phyloP scores from a whole-genome alignment of 2,329 filamentous ascomycete genomes.

The Cytospora piceicola region DNA sequence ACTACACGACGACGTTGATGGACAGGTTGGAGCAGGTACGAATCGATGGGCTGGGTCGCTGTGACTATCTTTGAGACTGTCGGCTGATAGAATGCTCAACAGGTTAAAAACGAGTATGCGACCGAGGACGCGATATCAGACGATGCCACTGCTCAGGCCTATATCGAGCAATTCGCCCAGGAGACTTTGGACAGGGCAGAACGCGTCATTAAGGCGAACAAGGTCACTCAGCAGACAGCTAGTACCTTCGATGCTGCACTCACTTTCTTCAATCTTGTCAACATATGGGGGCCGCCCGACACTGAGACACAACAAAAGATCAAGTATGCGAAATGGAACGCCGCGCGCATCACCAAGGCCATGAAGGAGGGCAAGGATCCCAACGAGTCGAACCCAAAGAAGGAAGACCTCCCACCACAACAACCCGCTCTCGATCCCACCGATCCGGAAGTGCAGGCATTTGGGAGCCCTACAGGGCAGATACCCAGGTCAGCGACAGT shows the following conservation, averaged over 20 bases:
- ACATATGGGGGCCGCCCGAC: constrained; percentile 80
- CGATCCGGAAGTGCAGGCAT: constrained; percentile 66
- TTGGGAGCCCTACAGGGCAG: constrained; percentile 41
- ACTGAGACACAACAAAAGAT: constrained; percentile 81
- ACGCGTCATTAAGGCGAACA: constrained; percentile 78
- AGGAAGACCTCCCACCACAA: constrained; percentile 54
- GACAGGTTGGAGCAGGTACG: constrained; percentile 82
- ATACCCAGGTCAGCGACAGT: constrained; percentile 48
- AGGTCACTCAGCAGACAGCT: constrained; percentile 87
- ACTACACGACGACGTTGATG: constrained; percentile 83
- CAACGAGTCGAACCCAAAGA: constrained; percentile 83
- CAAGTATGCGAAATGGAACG: constrained; percentile 97
- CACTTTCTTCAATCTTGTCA: constrained; percentile 86
- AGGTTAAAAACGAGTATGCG: constrained; percentile 73
- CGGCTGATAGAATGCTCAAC: constrained; percentile 26
- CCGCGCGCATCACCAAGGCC: constrained; percentile 85
- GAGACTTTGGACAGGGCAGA: constrained; percentile 87
- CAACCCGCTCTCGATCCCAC: constrained; percentile 59
- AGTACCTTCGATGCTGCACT: constrained; percentile 92
- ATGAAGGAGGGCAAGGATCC: constrained; percentile 90
- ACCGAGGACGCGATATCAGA: constrained; percentile 84
- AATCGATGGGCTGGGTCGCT: background rate
- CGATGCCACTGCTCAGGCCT: constrained; percentile 84
- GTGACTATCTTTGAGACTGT: background rate
- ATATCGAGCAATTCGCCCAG: constrained; percentile 90